phyloP scores from a whole-genome alignment of 2,329 filamentous ascomycete genomes.

The Mariannaea elegans region DNA sequence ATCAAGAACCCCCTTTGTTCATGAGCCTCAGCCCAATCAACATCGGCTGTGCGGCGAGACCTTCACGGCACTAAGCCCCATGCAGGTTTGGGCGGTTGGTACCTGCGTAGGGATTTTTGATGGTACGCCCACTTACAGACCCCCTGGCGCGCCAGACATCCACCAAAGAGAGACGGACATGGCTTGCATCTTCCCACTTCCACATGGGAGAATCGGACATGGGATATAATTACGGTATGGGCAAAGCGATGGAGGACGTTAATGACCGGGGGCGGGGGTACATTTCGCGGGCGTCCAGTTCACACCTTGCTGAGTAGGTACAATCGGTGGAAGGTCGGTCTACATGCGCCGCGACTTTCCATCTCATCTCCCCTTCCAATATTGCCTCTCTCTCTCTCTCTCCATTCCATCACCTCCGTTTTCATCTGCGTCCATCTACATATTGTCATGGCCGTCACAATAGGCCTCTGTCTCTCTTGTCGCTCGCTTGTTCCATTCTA shows the following conservation, averaged over 20 bases:
- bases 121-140: conserved; percentile 27
- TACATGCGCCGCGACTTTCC: background rate
- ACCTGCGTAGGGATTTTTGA: conserved; percentile 29
- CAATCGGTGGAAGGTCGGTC: background rate
- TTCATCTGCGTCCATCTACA: conserved; percentile 20
- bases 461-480: conserved; percentile 25
- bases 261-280: background rate
- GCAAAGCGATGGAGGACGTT: background rate
- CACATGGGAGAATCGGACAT: conserved; percentile 31
- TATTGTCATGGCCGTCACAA: conserved; percentile 25
- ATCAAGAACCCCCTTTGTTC: no score
- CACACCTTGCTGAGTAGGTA: conserved; percentile 8
- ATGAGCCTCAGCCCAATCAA: background rate
- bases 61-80: conserved; percentile 18
- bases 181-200: conserved; percentile 25
- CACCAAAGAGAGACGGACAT: background rate
- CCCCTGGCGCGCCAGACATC: conserved; percentile 4
- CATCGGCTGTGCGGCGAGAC: background rate
- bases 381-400: conserved; percentile 4
- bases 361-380: background rate
- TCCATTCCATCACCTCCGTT: conserved; percentile 25
- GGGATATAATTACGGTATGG: conserved; percentile 7
- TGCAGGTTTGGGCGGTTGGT: conserved; percentile 31
- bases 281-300: background rate
- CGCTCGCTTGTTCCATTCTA: conserved; percentile 33